A percentile compares a stretch with the other conserved stretches of the same genome.
phyloP scores from a whole-genome alignment of 148 eudicot species.

The Rhododendron mucronatum region DNA sequence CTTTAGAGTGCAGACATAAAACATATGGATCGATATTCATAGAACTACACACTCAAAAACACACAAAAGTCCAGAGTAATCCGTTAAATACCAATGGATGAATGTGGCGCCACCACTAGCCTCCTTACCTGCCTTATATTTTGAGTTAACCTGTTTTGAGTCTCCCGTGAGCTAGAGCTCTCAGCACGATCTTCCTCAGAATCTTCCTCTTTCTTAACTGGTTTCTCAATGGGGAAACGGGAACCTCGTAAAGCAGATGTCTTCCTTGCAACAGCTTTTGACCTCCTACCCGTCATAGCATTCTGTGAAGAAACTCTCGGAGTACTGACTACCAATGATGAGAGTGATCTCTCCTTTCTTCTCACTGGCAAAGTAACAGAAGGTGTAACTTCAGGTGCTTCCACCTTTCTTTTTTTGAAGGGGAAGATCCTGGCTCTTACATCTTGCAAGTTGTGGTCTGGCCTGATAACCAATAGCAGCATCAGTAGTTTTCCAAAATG shows the following conservation, averaged over 20 bases:
- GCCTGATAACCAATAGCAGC: slow-evolving; percentile 45
- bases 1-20: background rate
- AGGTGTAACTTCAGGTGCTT: slow-evolving; percentile 57
- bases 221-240: slow-evolving; percentile 53
- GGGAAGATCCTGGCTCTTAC: slow-evolving; percentile 84
- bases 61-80: background rate
- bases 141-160: slow-evolving; percentile 55
- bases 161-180: slow-evolving; percentile 76
- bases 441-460: slow-evolving; percentile 92
- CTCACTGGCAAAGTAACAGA: slow-evolving; percentile 56
- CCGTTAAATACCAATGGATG: background rate
- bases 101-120: background rate
- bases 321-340: slow-evolving; percentile 76
- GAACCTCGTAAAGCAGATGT: slow-evolving; percentile 47
- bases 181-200: slow-evolving; percentile 52
- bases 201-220: slow-evolving; percentile 59
- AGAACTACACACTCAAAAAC: background rate
- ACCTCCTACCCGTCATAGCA: slow-evolving; percentile 75
- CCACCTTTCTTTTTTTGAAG: slow-evolving; percentile 53
- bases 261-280: slow-evolving; percentile 63
- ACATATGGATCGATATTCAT: background rate
- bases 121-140: slow-evolving; percentile 63
- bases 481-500: background rate
- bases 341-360: slow-evolving; percentile 94
- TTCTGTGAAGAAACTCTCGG: slow-evolving; percentile 70